These are phyloP conservation scores for Paramecium biaurelia DNA, from an alignment of 73 alveolate genomes.

Conservation along the genomic window DNA sequence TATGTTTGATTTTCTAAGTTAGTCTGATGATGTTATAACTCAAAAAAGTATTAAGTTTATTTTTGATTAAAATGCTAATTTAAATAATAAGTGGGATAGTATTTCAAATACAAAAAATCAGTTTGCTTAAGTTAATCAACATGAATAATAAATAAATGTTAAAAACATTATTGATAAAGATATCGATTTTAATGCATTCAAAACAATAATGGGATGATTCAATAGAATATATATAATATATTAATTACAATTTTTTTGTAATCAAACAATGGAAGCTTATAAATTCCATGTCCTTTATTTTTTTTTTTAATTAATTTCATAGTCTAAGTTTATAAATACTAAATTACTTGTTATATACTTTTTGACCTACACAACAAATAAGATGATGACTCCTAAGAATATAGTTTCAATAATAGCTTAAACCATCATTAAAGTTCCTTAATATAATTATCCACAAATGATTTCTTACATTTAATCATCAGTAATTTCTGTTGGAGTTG, in stretches of 20 bases:
- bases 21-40: not conserved
- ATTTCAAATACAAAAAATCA: not conserved
- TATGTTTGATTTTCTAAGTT: slow-evolving; percentile 28
- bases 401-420: slow-evolving; percentile 42
- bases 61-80: slow-evolving; percentile 20
- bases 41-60: not conserved
- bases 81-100: slow-evolving; percentile 24
- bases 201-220: slow-evolving; percentile 24
- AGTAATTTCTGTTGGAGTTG: not conserved
- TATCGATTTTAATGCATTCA: not conserved
- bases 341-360: not conserved
- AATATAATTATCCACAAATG: not conserved
- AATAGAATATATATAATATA: not conserved
- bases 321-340: not conserved
- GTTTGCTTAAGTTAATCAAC: not conserved
- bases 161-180: slow-evolving; percentile 22
- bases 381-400: slow-evolving; percentile 6
- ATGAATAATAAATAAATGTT: slow-evolving; percentile 9
- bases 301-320: slow-evolving; percentile 1
- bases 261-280: slow-evolving; percentile 24
- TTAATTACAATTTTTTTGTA: not conserved
- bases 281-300: slow-evolving; percentile 24
- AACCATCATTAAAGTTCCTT: slow-evolving; percentile 35
- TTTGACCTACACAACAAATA: not conserved
- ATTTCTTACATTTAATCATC: not conserved